Base-by-base conservation (phyloP, 352 stramenopile species). In the Phytophthora foliorum region DNA sequence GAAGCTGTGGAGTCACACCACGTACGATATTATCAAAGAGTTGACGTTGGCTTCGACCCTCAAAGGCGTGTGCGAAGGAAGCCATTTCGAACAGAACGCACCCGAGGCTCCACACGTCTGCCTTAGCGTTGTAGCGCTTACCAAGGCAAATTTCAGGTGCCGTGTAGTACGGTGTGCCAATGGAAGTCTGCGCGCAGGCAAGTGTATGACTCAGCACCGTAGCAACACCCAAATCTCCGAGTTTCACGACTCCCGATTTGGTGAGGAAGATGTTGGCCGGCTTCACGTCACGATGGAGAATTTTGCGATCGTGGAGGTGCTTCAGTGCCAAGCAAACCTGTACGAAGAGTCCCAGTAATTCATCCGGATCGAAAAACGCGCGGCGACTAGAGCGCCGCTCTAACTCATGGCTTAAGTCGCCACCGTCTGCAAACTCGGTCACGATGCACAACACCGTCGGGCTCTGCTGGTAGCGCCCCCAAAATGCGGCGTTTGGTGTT, bases 61-160 rank as follows among this genome's bases (percentile, higher is more conserved):
- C 84, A 67, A 98, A 98, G 17, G 93, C 88, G 52, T 98, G 91
- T 13, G 72, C 63, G 57, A 98, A 85, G 24, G 93, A 96, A 3
- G 61, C 73, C 74, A 98, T 88, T 76, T 98, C 95, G 74, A 97
- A 98, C 22, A 98, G 62, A 9, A 98, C 84, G 69, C 94, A 98
- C 2, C 95, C 95, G 14, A 98, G 75, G 31, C 94, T 97, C 95
- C 95, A 98, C 17, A 98, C 72, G 67, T 98, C 95, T 0, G 89
- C 96, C 76, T 98, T 98, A 59, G 94, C 81, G 54, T 98, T 97
- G 81, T 98, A 98, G 14, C 81, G 80, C 52, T 95, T 85, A 16
- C 96, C 94, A 13, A 97, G 78, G 67, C 91, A 98, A 45, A 98
- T 97, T 73, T 98, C 95, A 38, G 95, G 95, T 9, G 91, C 97